These are phyloP conservation scores for Elsinoe batatas DNA, from an alignment of 2,329 filamentous ascomycete genomes.

Conservation along the genomic window DNA sequence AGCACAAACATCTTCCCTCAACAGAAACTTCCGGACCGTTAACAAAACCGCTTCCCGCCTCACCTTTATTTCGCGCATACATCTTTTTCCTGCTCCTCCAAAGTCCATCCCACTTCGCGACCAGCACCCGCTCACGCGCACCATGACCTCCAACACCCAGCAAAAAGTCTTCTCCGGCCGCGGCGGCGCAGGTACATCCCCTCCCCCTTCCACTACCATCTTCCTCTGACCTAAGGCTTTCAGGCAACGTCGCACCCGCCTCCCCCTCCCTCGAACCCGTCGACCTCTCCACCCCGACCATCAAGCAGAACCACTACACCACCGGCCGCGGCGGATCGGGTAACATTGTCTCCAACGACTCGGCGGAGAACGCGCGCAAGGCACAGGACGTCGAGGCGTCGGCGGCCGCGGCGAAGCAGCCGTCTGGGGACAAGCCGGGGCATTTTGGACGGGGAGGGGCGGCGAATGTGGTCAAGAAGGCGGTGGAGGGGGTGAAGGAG, in stretches of 20 bases:
- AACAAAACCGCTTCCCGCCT: background rate
- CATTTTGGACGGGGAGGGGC: slow-evolving; percentile 67
- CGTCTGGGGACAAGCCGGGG: slow-evolving; percentile 41
- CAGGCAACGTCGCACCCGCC: slow-evolving; percentile 40
- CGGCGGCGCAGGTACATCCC: slow-evolving; percentile 55
- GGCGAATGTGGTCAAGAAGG: slow-evolving; percentile 51
- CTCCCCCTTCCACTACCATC: background rate
- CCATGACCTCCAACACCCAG: slow-evolving; percentile 2
- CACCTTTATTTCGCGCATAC: background rate
- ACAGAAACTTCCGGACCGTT: slow-evolving; percentile 2
- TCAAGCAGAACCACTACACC: slow-evolving; percentile 77
- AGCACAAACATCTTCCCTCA: background rate
- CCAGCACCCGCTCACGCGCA: background rate
- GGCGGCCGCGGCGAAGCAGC: slow-evolving; percentile 38
- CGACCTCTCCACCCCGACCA: slow-evolving; percentile 69
- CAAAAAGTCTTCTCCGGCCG: slow-evolving; percentile 55
- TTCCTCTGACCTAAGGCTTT: background rate
- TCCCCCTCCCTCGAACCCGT: slow-evolving; percentile 26
- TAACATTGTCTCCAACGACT: slow-evolving; percentile 76
- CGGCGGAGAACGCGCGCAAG: slow-evolving; percentile 57
- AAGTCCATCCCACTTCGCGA: background rate
- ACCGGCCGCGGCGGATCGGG: slow-evolving; percentile 82
- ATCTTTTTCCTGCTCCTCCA: background rate
- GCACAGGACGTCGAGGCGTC: slow-evolving; percentile 69
- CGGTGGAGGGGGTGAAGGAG: slow-evolving; percentile 27